These are phyloP conservation scores for Cryptococcus sp. DNA, from an alignment of 1,284 basidiomycete genomes.

Conservation along the genomic window DNA sequence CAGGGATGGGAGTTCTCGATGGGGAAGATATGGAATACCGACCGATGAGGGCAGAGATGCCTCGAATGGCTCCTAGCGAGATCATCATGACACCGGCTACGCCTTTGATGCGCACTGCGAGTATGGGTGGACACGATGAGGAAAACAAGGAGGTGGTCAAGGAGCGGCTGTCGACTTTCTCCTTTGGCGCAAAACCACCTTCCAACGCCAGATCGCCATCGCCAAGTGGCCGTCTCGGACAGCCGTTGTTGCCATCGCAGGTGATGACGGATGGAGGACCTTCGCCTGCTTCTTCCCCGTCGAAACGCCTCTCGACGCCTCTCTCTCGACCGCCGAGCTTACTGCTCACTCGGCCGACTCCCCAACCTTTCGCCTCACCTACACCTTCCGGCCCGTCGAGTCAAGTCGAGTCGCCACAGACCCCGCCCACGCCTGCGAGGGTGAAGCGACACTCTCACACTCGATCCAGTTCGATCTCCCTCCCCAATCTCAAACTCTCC, in stretches of 20 bases:
- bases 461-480: constrained; percentile 42
- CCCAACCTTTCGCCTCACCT: constrained; percentile 17
- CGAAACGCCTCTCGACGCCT: constrained; percentile 12
- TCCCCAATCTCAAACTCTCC: constrained; percentile 38
- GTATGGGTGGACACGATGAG: not conserved
- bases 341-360: constrained; percentile 27
- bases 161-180: constrained; percentile 29
- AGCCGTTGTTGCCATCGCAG: constrained; percentile 7
- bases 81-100: constrained; percentile 34
- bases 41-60: not conserved
- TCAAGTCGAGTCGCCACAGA: constrained; percentile 12
- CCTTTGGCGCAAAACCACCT: constrained; percentile 34
- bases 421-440: constrained; percentile 24
- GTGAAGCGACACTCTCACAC: constrained; percentile 40
- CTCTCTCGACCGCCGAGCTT: constrained; percentile 27
- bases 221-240: constrained; percentile 8
- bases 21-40: constrained; percentile 2
- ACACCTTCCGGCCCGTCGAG: constrained; percentile 6
- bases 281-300: constrained; percentile 2
- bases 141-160: constrained; percentile 15
- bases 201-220: constrained; percentile 6
- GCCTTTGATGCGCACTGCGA: constrained; percentile 15
- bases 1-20: constrained; percentile 4
- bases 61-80: constrained; percentile 7
- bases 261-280: constrained; percentile 6